phyloP scores from a whole-genome alignment of 2,329 filamentous ascomycete species.

The Piedraia hortae region DNA sequence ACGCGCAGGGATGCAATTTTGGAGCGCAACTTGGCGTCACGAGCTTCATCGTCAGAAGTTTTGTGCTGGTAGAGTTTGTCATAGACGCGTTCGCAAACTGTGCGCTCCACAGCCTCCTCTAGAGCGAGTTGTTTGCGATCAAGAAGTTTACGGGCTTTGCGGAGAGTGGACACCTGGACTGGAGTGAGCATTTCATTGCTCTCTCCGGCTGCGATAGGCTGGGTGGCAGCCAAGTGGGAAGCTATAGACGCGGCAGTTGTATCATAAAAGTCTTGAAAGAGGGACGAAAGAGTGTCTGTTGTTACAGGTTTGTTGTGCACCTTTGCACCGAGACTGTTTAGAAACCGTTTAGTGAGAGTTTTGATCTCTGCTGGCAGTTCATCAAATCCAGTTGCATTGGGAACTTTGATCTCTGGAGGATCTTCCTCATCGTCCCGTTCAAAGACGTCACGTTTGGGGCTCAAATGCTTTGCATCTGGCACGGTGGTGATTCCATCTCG shows the following conservation, averaged over 20 bases:
- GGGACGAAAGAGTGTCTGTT: constrained; percentile 53
- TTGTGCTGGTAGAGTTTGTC: constrained; percentile 72
- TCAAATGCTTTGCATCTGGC: constrained; percentile 16
- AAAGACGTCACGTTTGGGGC: constrained; percentile 15
- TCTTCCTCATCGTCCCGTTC: constrained; percentile 11
- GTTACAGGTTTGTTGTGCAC: constrained; percentile 61
- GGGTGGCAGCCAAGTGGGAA: constrained; percentile 50
- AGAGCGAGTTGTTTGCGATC: constrained; percentile 50
- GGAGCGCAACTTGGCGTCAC: constrained; percentile 81
- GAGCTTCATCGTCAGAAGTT: constrained; percentile 75
- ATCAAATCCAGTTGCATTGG: constrained; percentile 54
- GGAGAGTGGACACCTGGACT: constrained; percentile 54
- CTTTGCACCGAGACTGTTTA: constrained; percentile 68
- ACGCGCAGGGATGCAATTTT: constrained; percentile 72
- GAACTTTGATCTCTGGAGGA: constrained; percentile 12
- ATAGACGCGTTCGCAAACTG: constrained; percentile 29
- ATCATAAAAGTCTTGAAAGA: constrained; percentile 86
- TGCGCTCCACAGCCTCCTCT: constrained; percentile 76
- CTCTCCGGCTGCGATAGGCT: constrained; percentile 27
- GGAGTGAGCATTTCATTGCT: constrained; percentile 54
- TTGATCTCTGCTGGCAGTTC: constrained; percentile 84
- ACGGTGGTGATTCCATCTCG: constrained; percentile 16
- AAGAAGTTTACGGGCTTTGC: constrained; percentile 47
- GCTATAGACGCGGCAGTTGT: constrained; percentile 56
- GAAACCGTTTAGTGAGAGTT: constrained; percentile 72